Base-by-base conservation (phyloP, 495 filamentous ascomycete genomes). In the Trichoderma parareesei region DNA sequence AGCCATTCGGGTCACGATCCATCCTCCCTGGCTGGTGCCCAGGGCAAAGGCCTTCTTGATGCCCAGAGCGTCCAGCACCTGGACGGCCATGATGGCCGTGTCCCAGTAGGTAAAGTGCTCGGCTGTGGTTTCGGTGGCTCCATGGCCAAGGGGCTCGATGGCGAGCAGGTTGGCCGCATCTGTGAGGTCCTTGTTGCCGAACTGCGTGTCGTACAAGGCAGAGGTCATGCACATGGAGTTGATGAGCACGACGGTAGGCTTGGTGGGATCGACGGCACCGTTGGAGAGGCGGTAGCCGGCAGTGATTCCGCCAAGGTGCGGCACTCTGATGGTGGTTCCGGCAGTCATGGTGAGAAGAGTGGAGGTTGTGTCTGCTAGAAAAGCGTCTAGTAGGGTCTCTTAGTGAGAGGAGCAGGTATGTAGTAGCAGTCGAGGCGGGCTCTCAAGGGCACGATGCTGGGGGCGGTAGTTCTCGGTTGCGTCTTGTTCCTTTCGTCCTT, bases 1-100 rank as follows among this genome's bases (percentile, higher is more conserved):
- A 0, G 83, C 85, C 85, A 88, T 88, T 46, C 81, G 70, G 5
- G 77, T 75, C 0, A 79, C 80, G 11, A 88, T 80, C 83, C 82
- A 88, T 0, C 84, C 85, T 2, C 87, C 86, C 69, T 88, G 86
- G 66, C 81, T 85, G 0, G 84, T 86, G 5, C 87, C 85, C 8
- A 88, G 69, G 0, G 78, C 78, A 65, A 85, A 87, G 9, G 81
- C 82, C 69, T 82, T 81, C 27, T 79, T 67, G 61, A 88, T 76
- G 1, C 78, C 74, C n/a, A 89, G 68, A 5, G 73, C 75, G 18
- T 84, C 78, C 75, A 78, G 64, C 0, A 75, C 75, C 69, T 79
- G 76, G 43, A 84, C 64, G 3, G 76, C 73, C 71, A 81, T 78
- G 65, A 76, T 73, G 14, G 82, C 82, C 10, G 78, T 68, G 69